Percentiles rank a stretch among this genome's conserved stretches.
Evolutionary conservation across 169 alveolate genomes (phyloP).

Genomic region (Plasmodium sp.): DNA sequence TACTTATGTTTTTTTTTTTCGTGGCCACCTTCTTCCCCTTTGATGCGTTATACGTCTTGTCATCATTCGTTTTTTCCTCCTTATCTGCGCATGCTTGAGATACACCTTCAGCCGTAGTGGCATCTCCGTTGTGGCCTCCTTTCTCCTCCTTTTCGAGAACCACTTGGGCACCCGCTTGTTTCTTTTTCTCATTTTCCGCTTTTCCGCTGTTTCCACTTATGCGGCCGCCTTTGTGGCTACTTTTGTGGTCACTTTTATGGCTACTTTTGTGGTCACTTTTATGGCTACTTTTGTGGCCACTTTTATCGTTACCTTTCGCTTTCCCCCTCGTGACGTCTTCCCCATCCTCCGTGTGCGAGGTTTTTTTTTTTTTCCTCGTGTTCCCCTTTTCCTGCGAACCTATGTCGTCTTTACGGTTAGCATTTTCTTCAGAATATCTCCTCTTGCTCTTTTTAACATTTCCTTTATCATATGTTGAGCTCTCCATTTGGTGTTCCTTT

Average conservation of each 20-base stretch:
- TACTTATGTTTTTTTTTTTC: background rate
- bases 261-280: background rate
- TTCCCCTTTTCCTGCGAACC: background rate
- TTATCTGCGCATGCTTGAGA: background rate
- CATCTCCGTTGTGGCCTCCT: background rate
- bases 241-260: background rate
- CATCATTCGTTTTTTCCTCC: background rate
- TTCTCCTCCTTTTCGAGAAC: background rate
- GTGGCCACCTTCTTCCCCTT: background rate
- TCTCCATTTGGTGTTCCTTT: background rate
- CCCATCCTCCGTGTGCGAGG: background rate
- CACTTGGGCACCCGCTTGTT: background rate
- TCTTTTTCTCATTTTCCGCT: background rate
- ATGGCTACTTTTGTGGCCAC: background rate
- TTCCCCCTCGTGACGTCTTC: background rate
- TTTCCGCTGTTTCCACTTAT: background rate
- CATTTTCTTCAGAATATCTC: background rate
- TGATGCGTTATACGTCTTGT: background rate
- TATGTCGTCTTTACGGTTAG: background rate
- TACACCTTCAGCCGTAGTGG: background rate
- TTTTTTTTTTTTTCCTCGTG: constrained; percentile 2
- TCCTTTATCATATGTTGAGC: background rate
- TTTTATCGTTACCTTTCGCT: background rate
- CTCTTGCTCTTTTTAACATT: constrained; percentile 10
- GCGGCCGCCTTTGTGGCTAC: background rate